These are phyloP conservation scores for Solioccasus polychromus DNA, from an alignment of 768 basidiomycete genomes.

Conservation along the genomic window DNA sequence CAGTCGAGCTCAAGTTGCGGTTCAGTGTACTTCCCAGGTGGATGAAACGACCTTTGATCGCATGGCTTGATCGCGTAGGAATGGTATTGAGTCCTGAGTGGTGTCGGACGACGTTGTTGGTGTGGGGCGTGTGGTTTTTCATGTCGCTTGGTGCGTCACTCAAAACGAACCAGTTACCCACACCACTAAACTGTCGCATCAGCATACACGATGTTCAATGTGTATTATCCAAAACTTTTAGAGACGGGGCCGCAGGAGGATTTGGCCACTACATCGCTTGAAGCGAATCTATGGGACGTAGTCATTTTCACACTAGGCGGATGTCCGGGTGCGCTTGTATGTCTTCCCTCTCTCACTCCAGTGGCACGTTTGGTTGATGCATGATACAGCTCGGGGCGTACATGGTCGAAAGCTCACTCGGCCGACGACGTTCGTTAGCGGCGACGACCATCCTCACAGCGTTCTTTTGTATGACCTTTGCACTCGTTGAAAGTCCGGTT, in stretches of 20 bases:
- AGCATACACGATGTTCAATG: conserved; percentile 93
- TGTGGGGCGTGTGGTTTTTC: conserved; percentile 75
- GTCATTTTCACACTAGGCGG: conserved; percentile 82
- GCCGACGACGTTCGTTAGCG: conserved; percentile 70
- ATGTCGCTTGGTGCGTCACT: conserved; percentile 68
- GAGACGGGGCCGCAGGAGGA: conserved; percentile 45
- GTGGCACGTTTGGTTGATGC: neutral
- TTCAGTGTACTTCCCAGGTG: conserved; percentile 50
- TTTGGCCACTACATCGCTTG: conserved; percentile 42
- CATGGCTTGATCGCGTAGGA: conserved; percentile 65
- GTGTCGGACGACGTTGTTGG: conserved; percentile 69
- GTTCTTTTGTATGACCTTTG: conserved; percentile 69
- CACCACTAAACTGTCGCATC: neutral
- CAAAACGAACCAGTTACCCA: neutral
- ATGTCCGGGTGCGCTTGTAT: conserved; percentile 78
- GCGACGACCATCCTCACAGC: conserved; percentile 75
- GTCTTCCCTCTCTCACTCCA: conserved; percentile 22
- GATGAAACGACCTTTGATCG: conserved; percentile 56
- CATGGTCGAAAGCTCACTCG: conserved; percentile 67
- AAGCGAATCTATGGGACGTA: conserved; percentile 79
- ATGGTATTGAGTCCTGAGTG: conserved; percentile 76
- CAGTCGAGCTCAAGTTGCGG: conserved; percentile 38
- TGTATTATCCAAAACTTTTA: conserved; percentile 82
- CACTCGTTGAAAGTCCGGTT: conserved; percentile 50
- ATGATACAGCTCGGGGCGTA: conserved; percentile 72